Evolutionary conservation across 768 basidiomycete genomes (phyloP).

Genomic region (Russula sp.): DNA sequence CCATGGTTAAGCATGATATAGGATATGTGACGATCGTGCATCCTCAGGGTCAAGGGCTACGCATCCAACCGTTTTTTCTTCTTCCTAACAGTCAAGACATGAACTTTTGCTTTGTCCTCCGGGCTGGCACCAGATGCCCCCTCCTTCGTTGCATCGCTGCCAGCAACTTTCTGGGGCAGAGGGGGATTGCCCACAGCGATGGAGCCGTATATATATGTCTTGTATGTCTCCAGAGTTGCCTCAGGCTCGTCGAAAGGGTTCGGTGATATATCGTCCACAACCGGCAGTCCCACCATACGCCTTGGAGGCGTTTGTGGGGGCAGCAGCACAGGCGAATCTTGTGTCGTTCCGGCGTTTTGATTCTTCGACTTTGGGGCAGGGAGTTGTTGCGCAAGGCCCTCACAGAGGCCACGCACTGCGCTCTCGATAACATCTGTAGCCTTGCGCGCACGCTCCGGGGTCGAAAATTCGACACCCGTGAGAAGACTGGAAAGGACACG

Average conservation of each 20-base stretch:
- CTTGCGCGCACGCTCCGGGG: constrained; percentile 52
- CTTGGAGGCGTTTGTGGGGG: constrained; percentile 49
- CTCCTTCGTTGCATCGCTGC: constrained; percentile 10
- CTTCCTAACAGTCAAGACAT: constrained; percentile 54
- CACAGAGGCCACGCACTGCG: constrained; percentile 65
- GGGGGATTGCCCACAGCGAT: constrained; percentile 46
- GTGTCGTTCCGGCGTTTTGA: neutral
- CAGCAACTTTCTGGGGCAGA: constrained; percentile 27
- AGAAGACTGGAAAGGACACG: constrained; percentile 64
- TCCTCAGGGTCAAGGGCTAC: neutral
- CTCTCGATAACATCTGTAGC: constrained; percentile 68
- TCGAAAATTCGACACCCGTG: constrained; percentile 75
- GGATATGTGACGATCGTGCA: neutral
- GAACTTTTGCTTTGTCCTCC: constrained; percentile 37
- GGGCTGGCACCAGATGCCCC: constrained; percentile 19
- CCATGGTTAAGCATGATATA: neutral
- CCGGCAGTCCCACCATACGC: constrained; percentile 28
- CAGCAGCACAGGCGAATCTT: constrained; percentile 30
- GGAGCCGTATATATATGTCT: constrained; percentile 54
- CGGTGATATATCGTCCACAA: constrained; percentile 47
- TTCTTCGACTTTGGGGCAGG: constrained; percentile 14
- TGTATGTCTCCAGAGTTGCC: constrained; percentile 55
- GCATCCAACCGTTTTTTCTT: constrained; percentile 34
- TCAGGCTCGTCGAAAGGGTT: constrained; percentile 65
- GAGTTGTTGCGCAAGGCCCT: constrained; percentile 40